Conservation (phyloP, 495 filamentous ascomycete species). For the Ramalina peruviana region DNA sequence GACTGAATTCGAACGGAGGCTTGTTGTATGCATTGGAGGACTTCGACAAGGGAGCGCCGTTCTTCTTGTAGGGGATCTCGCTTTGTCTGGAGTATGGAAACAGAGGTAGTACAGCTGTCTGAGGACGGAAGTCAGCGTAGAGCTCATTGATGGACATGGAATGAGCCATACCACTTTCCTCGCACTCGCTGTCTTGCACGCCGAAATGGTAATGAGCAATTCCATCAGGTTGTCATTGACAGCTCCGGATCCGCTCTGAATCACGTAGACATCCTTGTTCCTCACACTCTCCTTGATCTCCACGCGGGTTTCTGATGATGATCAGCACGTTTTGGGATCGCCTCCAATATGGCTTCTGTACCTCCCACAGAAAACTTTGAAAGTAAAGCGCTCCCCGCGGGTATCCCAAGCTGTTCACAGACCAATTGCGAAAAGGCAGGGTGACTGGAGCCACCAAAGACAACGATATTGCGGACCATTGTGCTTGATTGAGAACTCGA, state of each 20-base stretch:
- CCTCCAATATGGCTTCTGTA: not conserved
- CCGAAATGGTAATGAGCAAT: conserved; percentile 87
- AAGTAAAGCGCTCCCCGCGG: conserved; percentile 65
- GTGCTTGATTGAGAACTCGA: not conserved
- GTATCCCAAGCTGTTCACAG: conserved; percentile 74
- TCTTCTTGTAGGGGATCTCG: conserved; percentile 91
- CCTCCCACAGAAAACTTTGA: conserved; percentile 77
- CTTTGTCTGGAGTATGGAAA: conserved; percentile 95
- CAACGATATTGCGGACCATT: conserved; percentile 94
- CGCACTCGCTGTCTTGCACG: conserved; percentile 92
- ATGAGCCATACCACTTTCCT: conserved; percentile 29
- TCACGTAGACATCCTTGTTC: conserved; percentile 95
- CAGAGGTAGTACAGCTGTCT: conserved; percentile 84
- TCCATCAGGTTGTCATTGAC: conserved; percentile 96
- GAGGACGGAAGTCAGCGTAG: not conserved
- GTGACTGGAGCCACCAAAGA: conserved; percentile 88
- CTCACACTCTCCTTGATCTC: conserved; percentile 93
- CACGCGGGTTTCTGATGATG: conserved; percentile 60
- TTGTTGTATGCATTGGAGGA: conserved; percentile 29
- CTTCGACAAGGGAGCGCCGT: conserved; percentile 73
- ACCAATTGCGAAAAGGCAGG: conserved; percentile 73
- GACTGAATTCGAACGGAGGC: conserved; percentile 67
- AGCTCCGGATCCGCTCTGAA: conserved; percentile 76
- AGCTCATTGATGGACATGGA: not conserved
- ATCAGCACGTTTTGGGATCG: not conserved